phyloP scores from a whole-genome alignment of 257 asterid genomes.

The Mitragyna speciosa region DNA sequence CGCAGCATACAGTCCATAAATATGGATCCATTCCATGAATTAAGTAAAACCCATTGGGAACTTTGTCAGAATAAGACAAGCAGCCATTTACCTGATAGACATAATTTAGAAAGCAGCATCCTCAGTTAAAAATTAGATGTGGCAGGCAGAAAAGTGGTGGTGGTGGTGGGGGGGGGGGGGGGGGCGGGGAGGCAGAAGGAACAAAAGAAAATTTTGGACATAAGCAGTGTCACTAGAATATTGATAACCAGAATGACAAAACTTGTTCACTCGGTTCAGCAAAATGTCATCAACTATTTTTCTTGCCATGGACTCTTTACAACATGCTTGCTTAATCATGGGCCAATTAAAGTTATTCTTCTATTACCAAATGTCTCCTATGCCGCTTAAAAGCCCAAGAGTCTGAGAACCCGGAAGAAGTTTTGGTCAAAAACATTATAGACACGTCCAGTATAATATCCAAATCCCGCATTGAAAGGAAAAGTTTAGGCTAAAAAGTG shows the following conservation, averaged over 20 bases:
- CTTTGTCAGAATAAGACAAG: conserved; percentile 74
- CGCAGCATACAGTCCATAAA: conserved; percentile 86
- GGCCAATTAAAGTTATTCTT: not conserved
- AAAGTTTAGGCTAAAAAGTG: not conserved
- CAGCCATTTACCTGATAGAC: conserved; percentile 81
- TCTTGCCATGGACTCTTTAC: not conserved
- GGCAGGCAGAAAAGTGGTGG: not conserved
- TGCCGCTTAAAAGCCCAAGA: not conserved
- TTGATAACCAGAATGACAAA: not conserved
- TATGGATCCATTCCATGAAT: conserved; percentile 96
- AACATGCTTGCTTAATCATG: not conserved
- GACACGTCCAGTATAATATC: not conserved
- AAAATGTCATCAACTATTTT: not conserved
- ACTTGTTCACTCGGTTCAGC: not conserved
- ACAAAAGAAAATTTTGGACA: not conserved
- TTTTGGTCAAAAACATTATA: not conserved
- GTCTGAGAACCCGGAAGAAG: not conserved
- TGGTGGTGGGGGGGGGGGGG: too few species aligned
- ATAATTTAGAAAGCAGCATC: conserved; percentile 6
- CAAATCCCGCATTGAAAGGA: not conserved
- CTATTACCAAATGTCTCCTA: not conserved
- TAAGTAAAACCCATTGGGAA: conserved; percentile 80
- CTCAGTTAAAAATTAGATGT: conserved; percentile 13
- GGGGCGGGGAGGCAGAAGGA: not conserved
- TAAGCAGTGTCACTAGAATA: not conserved